Percentiles rank a stretch among this genome's conserved stretches.
Evolutionary conservation across 208 protist genomes (phyloP).

Genomic region (Plasmodiophora brassicae): DNA sequence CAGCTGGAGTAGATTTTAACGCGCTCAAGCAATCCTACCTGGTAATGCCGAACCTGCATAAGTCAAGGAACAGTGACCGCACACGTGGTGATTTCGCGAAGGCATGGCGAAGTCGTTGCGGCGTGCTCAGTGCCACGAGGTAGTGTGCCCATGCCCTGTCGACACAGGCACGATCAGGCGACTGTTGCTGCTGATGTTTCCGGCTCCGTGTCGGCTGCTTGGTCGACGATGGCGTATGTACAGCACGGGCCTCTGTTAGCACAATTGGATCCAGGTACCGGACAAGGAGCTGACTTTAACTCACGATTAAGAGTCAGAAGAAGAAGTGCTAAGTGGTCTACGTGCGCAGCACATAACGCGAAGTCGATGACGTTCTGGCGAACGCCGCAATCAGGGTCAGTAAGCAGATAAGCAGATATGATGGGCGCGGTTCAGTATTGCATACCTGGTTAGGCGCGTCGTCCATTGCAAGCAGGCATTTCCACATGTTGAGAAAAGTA

Average conservation of each 20-base stretch:
- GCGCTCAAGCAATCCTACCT: too few relatives aligned
- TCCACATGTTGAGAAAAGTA: background rate
- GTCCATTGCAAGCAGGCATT: background rate
- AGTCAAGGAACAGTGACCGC: background rate
- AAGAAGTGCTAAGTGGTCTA: background rate
- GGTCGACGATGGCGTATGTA: too few relatives aligned
- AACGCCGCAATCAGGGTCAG: too few relatives aligned
- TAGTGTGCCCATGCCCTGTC: background rate
- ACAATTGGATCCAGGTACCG: too few relatives aligned
- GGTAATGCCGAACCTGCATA: constrained; percentile 3
- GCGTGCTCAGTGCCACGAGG: background rate
- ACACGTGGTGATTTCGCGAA: background rate
- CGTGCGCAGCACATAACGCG: background rate
- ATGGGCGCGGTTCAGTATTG: background rate
- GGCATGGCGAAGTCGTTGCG: background rate
- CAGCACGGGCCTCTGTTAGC: too few relatives aligned
- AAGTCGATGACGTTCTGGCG: background rate
- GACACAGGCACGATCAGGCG: background rate
- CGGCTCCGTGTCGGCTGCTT: too few relatives aligned
- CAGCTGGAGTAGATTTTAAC: too few relatives aligned
- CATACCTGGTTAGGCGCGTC: background rate
- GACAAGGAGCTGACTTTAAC: too few relatives aligned
- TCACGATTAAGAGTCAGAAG: background rate
- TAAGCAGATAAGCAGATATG: background rate
- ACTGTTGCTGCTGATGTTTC: too few relatives aligned